These are phyloP conservation scores for Trichoderma polysporum DNA, from an alignment of 2,329 filamentous ascomycete species.

Conservation along the genomic window DNA sequence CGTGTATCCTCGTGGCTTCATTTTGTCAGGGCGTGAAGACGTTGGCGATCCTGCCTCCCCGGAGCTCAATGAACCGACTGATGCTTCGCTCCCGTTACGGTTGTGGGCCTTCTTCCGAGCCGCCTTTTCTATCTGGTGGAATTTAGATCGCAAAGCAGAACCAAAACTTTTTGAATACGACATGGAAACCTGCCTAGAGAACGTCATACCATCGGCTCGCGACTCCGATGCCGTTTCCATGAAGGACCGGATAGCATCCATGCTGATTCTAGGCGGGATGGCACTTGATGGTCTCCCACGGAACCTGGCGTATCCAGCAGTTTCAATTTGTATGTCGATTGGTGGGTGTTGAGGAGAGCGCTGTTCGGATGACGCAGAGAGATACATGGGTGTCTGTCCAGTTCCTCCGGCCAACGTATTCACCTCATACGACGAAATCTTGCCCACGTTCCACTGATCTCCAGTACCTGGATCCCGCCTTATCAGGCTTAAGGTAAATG, in stretches of 20 bases:
- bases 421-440: constrained; percentile 56
- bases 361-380: constrained; percentile 22
- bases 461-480: constrained; percentile 69
- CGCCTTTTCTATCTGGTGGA: constrained; percentile 39
- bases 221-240: constrained; percentile 16
- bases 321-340: constrained; percentile 54
- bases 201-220: constrained; percentile 1
- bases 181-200: constrained; percentile 53
- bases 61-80: constrained; percentile 36
- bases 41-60: constrained; percentile 24
- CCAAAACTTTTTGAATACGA: constrained; percentile 52
- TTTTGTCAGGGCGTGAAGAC: constrained; percentile 21
- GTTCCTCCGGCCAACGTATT: constrained; percentile 34
- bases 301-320: constrained; percentile 58
- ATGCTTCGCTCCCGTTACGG: constrained; percentile 34
- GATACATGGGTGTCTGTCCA: constrained; percentile 28
- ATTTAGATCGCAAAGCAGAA: constrained; percentile 46
- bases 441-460: constrained; percentile 74
- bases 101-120: constrained; percentile 28
- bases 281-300: constrained; percentile 34
- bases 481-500: constrained; percentile 63
- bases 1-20: constrained; percentile 65
- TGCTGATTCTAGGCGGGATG: constrained; percentile 42
- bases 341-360: constrained; percentile 34
- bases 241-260: constrained; percentile 32